These are phyloP conservation scores for Chimonanthus praecox DNA, from an alignment of 164 flowering plant genomes.

Conservation along the genomic window DNA sequence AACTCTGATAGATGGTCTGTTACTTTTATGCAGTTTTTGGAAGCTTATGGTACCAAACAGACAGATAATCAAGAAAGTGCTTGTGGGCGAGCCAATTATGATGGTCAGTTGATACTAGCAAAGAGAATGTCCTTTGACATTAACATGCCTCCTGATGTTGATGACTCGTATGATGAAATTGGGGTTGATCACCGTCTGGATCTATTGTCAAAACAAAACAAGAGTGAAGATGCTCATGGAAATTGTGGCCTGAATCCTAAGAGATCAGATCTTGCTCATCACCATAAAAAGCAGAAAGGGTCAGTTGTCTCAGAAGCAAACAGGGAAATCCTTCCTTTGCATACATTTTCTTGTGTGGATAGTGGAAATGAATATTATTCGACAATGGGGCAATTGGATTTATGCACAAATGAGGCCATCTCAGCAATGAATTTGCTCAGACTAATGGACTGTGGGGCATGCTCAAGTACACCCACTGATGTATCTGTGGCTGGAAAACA, in stretches of 20 bases:
- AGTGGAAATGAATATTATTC: constrained; percentile 23
- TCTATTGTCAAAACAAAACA: constrained; percentile 13
- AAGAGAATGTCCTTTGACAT: constrained; percentile 15
- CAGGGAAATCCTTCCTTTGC: constrained; percentile 15
- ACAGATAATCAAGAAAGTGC: constrained; percentile 15
- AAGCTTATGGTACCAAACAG: constrained; percentile 21
- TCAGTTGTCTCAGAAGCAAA: constrained; percentile 16
- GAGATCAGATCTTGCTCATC: constrained; percentile 11
- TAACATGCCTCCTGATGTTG: neutral
- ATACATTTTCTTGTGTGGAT: constrained; percentile 17
- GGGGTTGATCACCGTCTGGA: constrained; percentile 13
- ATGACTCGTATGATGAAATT: constrained; percentile 15
- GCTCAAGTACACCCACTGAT: constrained; percentile 24
- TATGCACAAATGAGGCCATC: constrained; percentile 51
- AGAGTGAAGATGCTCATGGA: constrained; percentile 4
- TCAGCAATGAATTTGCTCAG: constrained; percentile 71
- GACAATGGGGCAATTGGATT: constrained; percentile 27
- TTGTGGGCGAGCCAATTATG: constrained; percentile 13
- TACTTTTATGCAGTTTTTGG: constrained; percentile 17
- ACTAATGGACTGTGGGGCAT: constrained; percentile 48
- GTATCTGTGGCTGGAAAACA: constrained; percentile 9
- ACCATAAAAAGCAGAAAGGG: constrained; percentile 19
- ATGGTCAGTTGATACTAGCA: constrained; percentile 22
- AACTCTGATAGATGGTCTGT: constrained; percentile 16
- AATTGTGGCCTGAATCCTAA: constrained; percentile 10